Percentiles rank a stretch among this genome's conserved stretches.
These are phyloP conservation scores for Chalaropsis thielavioides DNA, from an alignment of 2,329 filamentous ascomycete genomes.

Conservation along the genomic window DNA sequence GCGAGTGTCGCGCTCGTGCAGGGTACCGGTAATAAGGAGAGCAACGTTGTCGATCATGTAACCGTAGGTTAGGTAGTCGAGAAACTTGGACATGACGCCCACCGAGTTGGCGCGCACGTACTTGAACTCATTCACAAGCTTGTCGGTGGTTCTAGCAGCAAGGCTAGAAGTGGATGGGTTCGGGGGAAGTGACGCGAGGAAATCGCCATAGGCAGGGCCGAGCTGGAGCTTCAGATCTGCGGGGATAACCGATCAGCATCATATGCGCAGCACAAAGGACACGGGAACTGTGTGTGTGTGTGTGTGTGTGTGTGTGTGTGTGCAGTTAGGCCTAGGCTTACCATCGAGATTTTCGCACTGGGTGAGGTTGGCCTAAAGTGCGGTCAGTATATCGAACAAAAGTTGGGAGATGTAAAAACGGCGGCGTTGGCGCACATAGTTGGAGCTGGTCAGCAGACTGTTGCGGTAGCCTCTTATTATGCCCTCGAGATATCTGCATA, in stretches of 20 bases:
- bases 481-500: slow-evolving; percentile 80
- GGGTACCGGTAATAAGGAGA: slow-evolving; percentile 88
- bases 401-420: background rate
- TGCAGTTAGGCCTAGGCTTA: slow-evolving; percentile 28
- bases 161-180: slow-evolving; percentile 94
- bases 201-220: slow-evolving; percentile 90
- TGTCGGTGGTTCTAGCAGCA: slow-evolving; percentile 90
- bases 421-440: slow-evolving; percentile 41
- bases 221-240: slow-evolving; percentile 95
- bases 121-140: slow-evolving; percentile 92
- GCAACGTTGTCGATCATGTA: slow-evolving; percentile 99
- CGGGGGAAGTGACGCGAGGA: slow-evolving; percentile 80
- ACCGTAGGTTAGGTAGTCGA: slow-evolving; percentile 96
- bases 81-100: slow-evolving; percentile 81
- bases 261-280: slow-evolving; percentile 13
- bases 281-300: background rate
- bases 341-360: slow-evolving; percentile 98
- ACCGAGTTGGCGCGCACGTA: slow-evolving; percentile 91
- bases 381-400: background rate
- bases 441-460: slow-evolving; percentile 71
- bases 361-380: slow-evolving; percentile 77
- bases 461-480: slow-evolving; percentile 96
- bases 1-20: slow-evolving; percentile 92
- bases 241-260: background rate
- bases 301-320: too few relatives aligned